A percentile compares a stretch with the other conserved stretches of the same genome.
Conservation (phyloP, 164 flowering plant species). For the Brasenia schreberi region DNA sequence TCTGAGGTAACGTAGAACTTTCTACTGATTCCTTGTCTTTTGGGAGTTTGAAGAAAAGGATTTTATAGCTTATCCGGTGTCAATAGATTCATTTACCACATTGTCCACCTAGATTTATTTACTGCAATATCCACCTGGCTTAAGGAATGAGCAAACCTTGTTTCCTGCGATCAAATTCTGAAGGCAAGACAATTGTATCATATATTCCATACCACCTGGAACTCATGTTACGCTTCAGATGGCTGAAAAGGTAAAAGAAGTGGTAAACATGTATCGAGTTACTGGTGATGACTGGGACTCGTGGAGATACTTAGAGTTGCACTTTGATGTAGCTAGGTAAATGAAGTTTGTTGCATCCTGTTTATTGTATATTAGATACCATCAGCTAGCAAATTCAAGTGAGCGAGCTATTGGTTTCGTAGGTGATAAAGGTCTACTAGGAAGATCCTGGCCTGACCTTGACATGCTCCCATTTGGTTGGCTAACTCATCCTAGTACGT, state of each 20-base stretch:
- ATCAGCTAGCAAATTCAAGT: not conserved
- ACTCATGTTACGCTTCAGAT: slow-evolving; percentile 66
- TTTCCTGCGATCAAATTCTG: slow-evolving; percentile 34
- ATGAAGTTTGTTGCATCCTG: not conserved
- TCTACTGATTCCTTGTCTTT: not conserved
- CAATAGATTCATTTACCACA: too few relatives aligned
- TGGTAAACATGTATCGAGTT: slow-evolving; percentile 83
- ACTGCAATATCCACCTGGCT: too few relatives aligned
- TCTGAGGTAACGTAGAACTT: slow-evolving; percentile 46
- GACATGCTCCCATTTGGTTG: slow-evolving; percentile 3
- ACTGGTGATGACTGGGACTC: slow-evolving; percentile 94
- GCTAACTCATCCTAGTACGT: slow-evolving; percentile 1
- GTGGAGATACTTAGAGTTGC: slow-evolving; percentile 67
- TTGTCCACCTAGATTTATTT: too few relatives aligned
- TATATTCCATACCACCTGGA: slow-evolving; percentile 89
- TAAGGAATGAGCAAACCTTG: not conserved
- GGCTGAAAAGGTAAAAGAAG: slow-evolving; percentile 44
- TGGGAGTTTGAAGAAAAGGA: not conserved
- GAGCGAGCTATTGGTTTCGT: not conserved
- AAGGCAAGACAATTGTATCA: slow-evolving; percentile 42
- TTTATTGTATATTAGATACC: not conserved
- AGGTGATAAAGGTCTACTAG: not conserved
- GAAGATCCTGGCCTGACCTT: slow-evolving; percentile 1
- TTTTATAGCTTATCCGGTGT: too few relatives aligned
- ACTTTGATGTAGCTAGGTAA: slow-evolving; percentile 76